Base-by-base conservation (phyloP, 2,329 filamentous ascomycete genomes). In the Cadophora sp. region DNA sequence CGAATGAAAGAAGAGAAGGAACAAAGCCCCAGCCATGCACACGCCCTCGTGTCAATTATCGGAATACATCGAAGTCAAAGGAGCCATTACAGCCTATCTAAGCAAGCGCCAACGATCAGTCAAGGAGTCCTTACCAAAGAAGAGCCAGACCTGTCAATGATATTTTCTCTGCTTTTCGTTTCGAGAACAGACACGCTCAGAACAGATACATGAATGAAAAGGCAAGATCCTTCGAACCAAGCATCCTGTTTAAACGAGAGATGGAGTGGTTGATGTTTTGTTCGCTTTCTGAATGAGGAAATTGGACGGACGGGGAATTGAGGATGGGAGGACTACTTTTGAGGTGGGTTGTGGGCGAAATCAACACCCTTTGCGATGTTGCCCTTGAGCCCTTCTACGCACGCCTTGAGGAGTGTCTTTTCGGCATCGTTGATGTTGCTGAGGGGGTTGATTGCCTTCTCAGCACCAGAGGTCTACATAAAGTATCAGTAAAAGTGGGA, bases 361-460 rank as follows among this genome's bases (percentile, higher is more conserved):
- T 90, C 89, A 79, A 97, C 85, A 79, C 96, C 96, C 89, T 98
- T 97, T 79, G 88, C 84, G 80, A 99, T 97, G 85, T 98, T 98
- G 84, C 89, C 91, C 86, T 94, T 92, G 72, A 98, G 89, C 74
- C 91, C 95, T 76, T 88, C 85, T 79, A 92, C 86, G 80, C 87
- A 89, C 78, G 88, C 90, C 77, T 91, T 85, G 76, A 98, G 87
- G 73, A 98, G 89, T 77, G 87, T 89, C 90, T 97, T 92, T 89
- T 98, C 96, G 83, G 93, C 89, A 59, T 93, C 91, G 79, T 91
- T 93, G 78, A 94, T 89, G 72, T 86, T 86, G 76, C 85, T 86
- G 74, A 98, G 86, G 72, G 93, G 87, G 83, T 98, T 93, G 78
- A 86, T 85, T 76, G 89, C 93, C 85, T 96, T 96, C 84, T 96